Evolutionary conservation across 805 yeast genomes (phyloP), one percentile per base, ranked within the genome.

Genomic region (Metschnikowia kofuensis): DNA sequence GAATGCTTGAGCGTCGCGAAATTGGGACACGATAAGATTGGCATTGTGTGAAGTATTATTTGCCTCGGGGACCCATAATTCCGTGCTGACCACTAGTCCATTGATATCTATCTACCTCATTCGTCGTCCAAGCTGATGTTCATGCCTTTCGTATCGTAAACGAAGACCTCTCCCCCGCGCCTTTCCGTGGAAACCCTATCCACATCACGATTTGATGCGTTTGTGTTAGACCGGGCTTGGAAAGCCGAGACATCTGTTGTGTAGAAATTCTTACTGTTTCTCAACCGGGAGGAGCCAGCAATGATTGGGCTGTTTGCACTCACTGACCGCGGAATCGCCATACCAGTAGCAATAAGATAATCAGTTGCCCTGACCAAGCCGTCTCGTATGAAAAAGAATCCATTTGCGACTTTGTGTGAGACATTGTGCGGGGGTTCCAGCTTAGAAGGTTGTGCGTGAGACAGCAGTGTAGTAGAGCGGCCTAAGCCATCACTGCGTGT

Each of bases 1-100:
- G 80, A 76, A 54, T 82, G 89, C 46, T 69, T 88, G 35, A 66
- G 69, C 36, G 81, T 85, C 10, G 97, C 98, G 2, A 79, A 74
- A 55, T 80, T 76, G 56, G 96, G 96, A 0, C 96, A 87, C 63
- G 70, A 68, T 7, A 60, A 70, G 50, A 59, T 49, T 26, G 36
- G 39, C 7, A 27, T 42, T 10, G 29, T 21, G 21, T 21, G 21
- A 21, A 21, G 21, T 21, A 21, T 21, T 21, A 21, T 21, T 21
- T 21, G 21, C 4, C 21, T 3, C 21, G 21, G 21, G 21, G 21
- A 21, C 2, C 21, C 21, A 21, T 21, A 2, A 21, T 21, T 21
- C 21, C 21, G 2, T 21, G 21, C 21, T 21, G 21, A 21, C 4
- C 21, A 4, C 21, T 21, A 21, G 21, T 21, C 21, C 21, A 21